phyloP scores from a whole-genome alignment of 768 basidiomycete species.

The Pleurotus pulmonarius region DNA sequence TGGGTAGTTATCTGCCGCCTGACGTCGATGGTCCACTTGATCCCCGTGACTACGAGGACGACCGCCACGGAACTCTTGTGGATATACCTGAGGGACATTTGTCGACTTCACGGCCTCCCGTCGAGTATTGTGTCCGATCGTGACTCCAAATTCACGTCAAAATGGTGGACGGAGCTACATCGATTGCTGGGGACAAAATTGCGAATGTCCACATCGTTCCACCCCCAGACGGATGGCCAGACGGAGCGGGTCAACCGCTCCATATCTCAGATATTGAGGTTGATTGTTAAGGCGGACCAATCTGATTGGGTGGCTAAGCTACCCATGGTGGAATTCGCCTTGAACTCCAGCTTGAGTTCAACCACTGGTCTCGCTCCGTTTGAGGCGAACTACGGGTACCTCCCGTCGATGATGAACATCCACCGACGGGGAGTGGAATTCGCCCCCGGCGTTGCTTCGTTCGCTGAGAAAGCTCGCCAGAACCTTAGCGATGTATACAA shows the following conservation, averaged over 20 bases:
- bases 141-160: conserved; percentile 29
- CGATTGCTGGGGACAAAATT: conserved; percentile 23
- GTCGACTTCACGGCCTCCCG: conserved; percentile 25
- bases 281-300: conserved; percentile 20
- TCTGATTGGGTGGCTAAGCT: conserved; percentile 27
- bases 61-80: conserved; percentile 24
- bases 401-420: conserved; percentile 18
- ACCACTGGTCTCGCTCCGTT: not conserved
- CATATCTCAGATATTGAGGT: conserved; percentile 26
- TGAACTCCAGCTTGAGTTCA: conserved; percentile 23
- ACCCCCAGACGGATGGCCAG: conserved; percentile 37
- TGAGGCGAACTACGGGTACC: no score
- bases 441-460: conserved; percentile 18
- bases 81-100: conserved; percentile 24
- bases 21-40: conserved; percentile 28
- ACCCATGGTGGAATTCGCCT: no score
- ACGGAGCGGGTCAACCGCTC: conserved; percentile 22
- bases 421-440: not conserved
- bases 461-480: conserved; percentile 17
- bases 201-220: conserved; percentile 32
- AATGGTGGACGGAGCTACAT: conserved; percentile 28
- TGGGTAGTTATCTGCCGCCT: conserved; percentile 27
- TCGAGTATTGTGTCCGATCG: conserved; percentile 26
- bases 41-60: conserved; percentile 20
- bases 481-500: no score